Evolutionary conservation across 1,284 basidiomycete genomes (phyloP), one percentile per base, ranked within the genome.

Genomic region (Malassezia pachydermatis): DNA sequence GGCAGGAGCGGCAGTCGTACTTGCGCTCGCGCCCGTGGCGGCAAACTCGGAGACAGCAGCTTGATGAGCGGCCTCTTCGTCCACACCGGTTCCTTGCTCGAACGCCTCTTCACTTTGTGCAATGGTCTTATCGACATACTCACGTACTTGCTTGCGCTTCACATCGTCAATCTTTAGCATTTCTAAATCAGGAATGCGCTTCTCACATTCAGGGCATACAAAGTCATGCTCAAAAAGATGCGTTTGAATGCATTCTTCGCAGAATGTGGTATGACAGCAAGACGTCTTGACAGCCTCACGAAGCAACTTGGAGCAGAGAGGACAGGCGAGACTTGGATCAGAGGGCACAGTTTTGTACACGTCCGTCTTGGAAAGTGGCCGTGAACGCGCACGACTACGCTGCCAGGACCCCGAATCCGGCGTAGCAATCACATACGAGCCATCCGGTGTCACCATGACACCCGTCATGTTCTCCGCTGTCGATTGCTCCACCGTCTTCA

Each of bases 401-500:
- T 65, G 57, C 68, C 68, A 70, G 19, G 55, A 63, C 41, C 58
- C 52, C 39, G 54, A 53, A 41, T 71, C 68, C 1, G 67, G 58
- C 27, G 63, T 66, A 10, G 68, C 67, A 7, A 69, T 59, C 11
- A 71, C 68, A 32, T 69, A 71, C 24, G 59, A 63, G 27, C 68
- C 68, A 43, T 71, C 68, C 14, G 68, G 55, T 11, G 68, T 70
- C 8, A 71, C 60, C 68, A 71, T 71, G 39, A 67, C 60, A 3
- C 67, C 67, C 0, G 60, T 54, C 33, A 58, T 59, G 16, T 56
- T 56, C 44, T 62, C 66, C 8, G 64, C 63, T 5, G 63, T 60
- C 6, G 68, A 63, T 42, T 64, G 84, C 55, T 95, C 90, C 19
- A 98, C 88, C 1, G 88, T 86, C 74, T 94, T 92, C 45, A 99